Percentiles rank a stretch among this genome's conserved stretches.
These are phyloP conservation scores for Macaranga tanarius DNA, from an alignment of 441 rosid species.

Conservation along the genomic window DNA sequence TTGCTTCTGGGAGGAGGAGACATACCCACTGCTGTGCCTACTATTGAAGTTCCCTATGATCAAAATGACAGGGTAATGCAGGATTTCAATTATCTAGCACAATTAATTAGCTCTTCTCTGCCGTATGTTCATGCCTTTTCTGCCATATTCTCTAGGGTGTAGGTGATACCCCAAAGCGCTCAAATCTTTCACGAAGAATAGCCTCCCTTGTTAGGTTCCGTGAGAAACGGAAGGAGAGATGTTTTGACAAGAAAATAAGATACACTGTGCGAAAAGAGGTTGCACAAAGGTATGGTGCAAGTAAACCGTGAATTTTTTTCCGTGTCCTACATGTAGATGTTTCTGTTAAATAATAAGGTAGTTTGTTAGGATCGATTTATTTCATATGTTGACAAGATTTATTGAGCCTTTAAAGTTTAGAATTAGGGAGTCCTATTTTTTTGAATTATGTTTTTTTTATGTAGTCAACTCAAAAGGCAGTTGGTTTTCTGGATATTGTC, in stretches of 20 bases:
- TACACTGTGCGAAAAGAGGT: slow-evolving; percentile 74
- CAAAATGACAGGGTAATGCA: slow-evolving; percentile 49
- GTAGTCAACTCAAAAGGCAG: neutral
- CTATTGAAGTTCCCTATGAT: slow-evolving; percentile 45
- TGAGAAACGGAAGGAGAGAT: slow-evolving; percentile 76
- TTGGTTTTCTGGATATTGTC: neutral
- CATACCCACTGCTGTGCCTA: slow-evolving; percentile 53
- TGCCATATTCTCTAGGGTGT: slow-evolving; percentile 37
- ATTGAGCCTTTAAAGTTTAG: neutral
- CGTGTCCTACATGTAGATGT: neutral
- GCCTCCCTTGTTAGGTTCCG: slow-evolving; percentile 80
- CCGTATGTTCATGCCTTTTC: slow-evolving; percentile 21
- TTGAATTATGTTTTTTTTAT: neutral
- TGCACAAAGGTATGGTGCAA: slow-evolving; percentile 55
- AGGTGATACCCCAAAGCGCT: slow-evolving; percentile 47
- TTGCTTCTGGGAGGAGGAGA: slow-evolving; percentile 62
- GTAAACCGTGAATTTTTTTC: neutral
- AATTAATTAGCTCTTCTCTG: slow-evolving; percentile 12
- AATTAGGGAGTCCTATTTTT: neutral
- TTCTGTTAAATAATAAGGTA: neutral
- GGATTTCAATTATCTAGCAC: slow-evolving; percentile 6
- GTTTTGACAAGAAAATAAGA: slow-evolving; percentile 82
- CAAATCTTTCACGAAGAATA: slow-evolving; percentile 62
- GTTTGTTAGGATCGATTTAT: neutral
- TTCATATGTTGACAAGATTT: neutral